A percentile compares a stretch with the other conserved stretches of the same genome.
Evolutionary conservation across 257 asterid species (phyloP).

Genomic region (Orobanche coerulescens): DNA sequence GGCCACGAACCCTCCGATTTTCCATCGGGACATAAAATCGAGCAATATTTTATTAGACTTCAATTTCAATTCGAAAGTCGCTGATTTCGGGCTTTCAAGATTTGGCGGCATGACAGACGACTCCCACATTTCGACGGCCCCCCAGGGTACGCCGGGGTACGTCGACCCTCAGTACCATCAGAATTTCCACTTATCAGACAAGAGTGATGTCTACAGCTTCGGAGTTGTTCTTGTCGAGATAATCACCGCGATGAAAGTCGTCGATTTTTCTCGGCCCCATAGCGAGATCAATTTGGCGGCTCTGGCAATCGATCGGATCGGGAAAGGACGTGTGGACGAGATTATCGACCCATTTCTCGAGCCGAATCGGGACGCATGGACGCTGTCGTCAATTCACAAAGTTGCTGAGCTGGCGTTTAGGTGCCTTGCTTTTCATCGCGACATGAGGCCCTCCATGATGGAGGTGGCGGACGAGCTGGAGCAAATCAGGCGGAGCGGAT

Average conservation of each 20-base stretch:
- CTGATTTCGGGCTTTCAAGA: slow-evolving; percentile 89
- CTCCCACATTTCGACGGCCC: slow-evolving; percentile 91
- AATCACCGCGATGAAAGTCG: slow-evolving; percentile 70
- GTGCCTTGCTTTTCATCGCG: slow-evolving; percentile 84
- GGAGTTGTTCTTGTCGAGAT: slow-evolving; percentile 96
- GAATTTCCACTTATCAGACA: slow-evolving; percentile 88
- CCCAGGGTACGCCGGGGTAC: slow-evolving; percentile 96
- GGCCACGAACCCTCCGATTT: slow-evolving; percentile 73
- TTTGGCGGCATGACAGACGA: slow-evolving; percentile 88
- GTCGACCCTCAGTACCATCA: slow-evolving; percentile 93
- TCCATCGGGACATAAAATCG: slow-evolving; percentile 83
- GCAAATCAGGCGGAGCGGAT: slow-evolving; percentile 63
- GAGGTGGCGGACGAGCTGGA: slow-evolving; percentile 96
- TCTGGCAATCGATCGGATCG: slow-evolving; percentile 70
- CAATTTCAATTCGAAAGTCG: slow-evolving; percentile 75
- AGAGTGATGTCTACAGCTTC: slow-evolving; percentile 91
- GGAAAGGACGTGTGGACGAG: slow-evolving; percentile 78
- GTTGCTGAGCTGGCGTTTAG: slow-evolving; percentile 88
- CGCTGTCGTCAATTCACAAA: slow-evolving; percentile 65
- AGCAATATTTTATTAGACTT: slow-evolving; percentile 71
- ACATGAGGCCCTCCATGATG: slow-evolving; percentile 91
- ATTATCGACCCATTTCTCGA: slow-evolving; percentile 68
- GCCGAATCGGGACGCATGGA: slow-evolving; percentile 91
- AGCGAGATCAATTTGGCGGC: slow-evolving; percentile 81
- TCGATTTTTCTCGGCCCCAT: slow-evolving; percentile 77